Conservation (phyloP, 2,329 filamentous ascomycete genomes). For the Thermothelomyces thermophilus region DNA sequence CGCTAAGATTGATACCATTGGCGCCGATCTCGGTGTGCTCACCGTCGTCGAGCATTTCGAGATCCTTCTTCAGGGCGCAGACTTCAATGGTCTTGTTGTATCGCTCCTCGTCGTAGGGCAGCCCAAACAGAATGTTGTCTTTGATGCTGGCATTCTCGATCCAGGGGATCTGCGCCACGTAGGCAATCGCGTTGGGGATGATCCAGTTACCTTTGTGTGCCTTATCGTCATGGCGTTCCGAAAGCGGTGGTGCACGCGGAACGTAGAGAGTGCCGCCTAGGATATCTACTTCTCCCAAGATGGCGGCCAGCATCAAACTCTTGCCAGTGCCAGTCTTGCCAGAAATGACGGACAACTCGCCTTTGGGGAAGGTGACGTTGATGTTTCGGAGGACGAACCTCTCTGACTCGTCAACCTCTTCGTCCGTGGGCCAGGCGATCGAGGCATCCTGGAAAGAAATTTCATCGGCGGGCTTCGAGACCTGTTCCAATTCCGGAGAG, state of each 20-base stretch:
- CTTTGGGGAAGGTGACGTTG: constrained; percentile 58
- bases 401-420: constrained; percentile 48
- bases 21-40: constrained; percentile 77
- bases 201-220: constrained; percentile 63
- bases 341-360: constrained; percentile 66
- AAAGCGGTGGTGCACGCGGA: constrained; percentile 42
- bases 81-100: constrained; percentile 65
- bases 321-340: constrained; percentile 75
- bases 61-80: constrained; percentile 68
- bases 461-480: constrained; percentile 48
- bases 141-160: constrained; percentile 75
- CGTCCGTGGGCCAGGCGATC: constrained; percentile 68
- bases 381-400: constrained; percentile 61
- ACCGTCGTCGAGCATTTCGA: constrained; percentile 69
- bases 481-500: constrained; percentile 55
- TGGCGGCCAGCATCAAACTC: constrained; percentile 64
- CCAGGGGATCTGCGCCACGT: constrained; percentile 75
- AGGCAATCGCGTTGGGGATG: constrained; percentile 62
- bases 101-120: constrained; percentile 61
- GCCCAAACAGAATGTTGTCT: constrained; percentile 72
- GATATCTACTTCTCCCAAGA: constrained; percentile 69
- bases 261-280: constrained; percentile 55
- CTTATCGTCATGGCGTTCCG: constrained; percentile 54
- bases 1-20: constrained; percentile 77
- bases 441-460: constrained; percentile 62